Percentiles rank a stretch among this genome's conserved stretches.
Conservation (phyloP, 805 yeast species). For the Pichia thaimueangensis region DNA sequence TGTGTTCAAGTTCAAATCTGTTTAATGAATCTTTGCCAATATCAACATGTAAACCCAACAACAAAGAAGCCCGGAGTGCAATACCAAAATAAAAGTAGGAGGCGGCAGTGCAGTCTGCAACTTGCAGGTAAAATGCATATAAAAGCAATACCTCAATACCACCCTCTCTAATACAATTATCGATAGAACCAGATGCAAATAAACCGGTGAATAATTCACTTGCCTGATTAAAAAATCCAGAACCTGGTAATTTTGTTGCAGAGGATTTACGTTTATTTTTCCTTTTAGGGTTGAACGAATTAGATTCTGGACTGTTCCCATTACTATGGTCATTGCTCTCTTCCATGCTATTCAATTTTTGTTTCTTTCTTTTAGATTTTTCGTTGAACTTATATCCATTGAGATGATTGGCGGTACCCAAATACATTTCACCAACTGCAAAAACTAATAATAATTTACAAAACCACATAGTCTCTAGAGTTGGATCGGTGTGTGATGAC, state of each 20-base stretch:
- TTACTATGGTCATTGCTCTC: neutral
- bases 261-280: neutral
- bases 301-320: neutral
- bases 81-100: conserved; percentile 76
- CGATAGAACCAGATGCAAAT: conserved; percentile 75
- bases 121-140: conserved; percentile 75
- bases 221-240: conserved; percentile 72
- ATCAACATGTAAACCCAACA: conserved; percentile 78
- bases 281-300: neutral
- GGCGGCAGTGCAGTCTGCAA: conserved; percentile 78
- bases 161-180: conserved; percentile 70
- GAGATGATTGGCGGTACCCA: conserved; percentile 64
- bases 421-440: conserved; percentile 77
- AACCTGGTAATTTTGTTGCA: conserved; percentile 59
- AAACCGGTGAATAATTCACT: conserved; percentile 73
- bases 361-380: conserved; percentile 18
- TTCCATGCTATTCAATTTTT: conserved; percentile 10
- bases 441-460: conserved; percentile 68
- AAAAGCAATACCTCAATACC: conserved; percentile 70
- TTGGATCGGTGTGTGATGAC: conserved; percentile 41
- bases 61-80: conserved; percentile 64
- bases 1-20: conserved; percentile 48
- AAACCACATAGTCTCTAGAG: conserved; percentile 73
- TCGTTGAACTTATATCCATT: conserved; percentile 40
- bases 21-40: conserved; percentile 57